phyloP scores from a whole-genome alignment of 2,329 filamentous ascomycete species.

The Trichoderma sp. region DNA sequence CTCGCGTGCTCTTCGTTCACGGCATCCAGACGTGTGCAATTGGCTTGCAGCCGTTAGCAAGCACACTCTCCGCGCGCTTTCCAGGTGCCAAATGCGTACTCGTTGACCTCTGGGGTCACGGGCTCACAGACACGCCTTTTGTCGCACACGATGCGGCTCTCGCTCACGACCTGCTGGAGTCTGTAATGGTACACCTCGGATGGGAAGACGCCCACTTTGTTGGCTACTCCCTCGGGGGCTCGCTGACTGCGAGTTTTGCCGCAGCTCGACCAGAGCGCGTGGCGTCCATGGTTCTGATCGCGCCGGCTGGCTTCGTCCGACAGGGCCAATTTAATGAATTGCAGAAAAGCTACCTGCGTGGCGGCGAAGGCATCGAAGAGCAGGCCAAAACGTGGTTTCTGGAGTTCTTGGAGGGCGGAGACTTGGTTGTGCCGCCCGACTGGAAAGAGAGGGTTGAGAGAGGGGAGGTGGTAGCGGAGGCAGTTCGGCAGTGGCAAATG shows the following conservation, averaged over 20 bases:
- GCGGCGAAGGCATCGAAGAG: constrained; percentile 1
- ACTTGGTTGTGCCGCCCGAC: constrained; percentile 2
- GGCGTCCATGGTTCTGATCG: constrained; percentile 2
- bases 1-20: constrained; percentile 11
- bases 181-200: not conserved
- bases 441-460: constrained; percentile 8
- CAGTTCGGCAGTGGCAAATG: constrained; percentile 17
- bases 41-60: constrained; percentile 11
- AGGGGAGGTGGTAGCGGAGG: constrained; percentile 21
- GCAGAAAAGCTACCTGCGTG: constrained; percentile 5
- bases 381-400: constrained; percentile 2
- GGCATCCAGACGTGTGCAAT: constrained; percentile 17
- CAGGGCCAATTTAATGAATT: not conserved
- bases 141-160: constrained; percentile 3
- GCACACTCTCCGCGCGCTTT: constrained; percentile 1
- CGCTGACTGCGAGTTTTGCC: constrained; percentile 3
- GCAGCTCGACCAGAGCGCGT: constrained; percentile 9
- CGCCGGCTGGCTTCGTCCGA: constrained; percentile 11
- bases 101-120: constrained; percentile 21
- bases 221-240: constrained; percentile 6
- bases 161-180: constrained; percentile 9
- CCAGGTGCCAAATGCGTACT: constrained; percentile 14
- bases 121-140: constrained; percentile 17
- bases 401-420: not conserved
- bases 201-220: constrained; percentile 6